Evolutionary conservation across 75 land plant species (phyloP), one percentile per base, ranked within the genome.

Genomic region (Gnetum montanum): DNA sequence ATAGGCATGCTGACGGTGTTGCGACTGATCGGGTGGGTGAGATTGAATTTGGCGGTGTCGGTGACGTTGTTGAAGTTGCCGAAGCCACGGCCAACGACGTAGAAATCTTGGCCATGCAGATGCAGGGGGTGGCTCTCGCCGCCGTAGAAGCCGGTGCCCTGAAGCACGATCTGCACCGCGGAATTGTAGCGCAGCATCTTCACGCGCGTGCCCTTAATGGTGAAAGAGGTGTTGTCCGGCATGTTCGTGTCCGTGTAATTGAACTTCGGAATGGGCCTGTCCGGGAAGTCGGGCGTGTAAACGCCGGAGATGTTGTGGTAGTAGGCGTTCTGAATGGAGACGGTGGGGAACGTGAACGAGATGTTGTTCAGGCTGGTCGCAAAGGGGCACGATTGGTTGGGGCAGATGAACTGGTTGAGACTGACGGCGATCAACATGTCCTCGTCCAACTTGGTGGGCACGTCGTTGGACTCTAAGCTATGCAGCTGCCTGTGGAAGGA

Each of bases 31-130:
- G 74, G 74, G 46, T 71, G 50, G 15, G 60, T 47, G 46, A 71
- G 64, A 50, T 71, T 71, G 57, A 66, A 71, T 4, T 19, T 36
- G 20, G 19, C 8, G n/a, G n/a, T n/a, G 19, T 47, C 26, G 7
- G 15, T 31, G 1, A 19, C 4, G 8, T 57, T 54, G 12, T 71
- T 15, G 20, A 24, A 71, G 30, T 69, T 71, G 18, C 74, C 74
- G 28, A 48, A 67, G 34, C 70, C 74, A 3, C 34, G 13, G 1
- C 71, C 74, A 3, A 71, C 70, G 3, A 59, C 53, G 29, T 60
- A 60, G 28, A 71, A 67, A 35, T 59, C 43, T 25, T 67, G 46
- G 11, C 64, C 70, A 60, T 71, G 74, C 13, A 71, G 71, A 37
- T 71, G 74, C 57, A 67, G 41, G 2, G 70, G 74, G 43, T 70